Evolutionary conservation across 441 rosid genomes (phyloP).

Genomic region (Codiaeum variegatum): DNA sequence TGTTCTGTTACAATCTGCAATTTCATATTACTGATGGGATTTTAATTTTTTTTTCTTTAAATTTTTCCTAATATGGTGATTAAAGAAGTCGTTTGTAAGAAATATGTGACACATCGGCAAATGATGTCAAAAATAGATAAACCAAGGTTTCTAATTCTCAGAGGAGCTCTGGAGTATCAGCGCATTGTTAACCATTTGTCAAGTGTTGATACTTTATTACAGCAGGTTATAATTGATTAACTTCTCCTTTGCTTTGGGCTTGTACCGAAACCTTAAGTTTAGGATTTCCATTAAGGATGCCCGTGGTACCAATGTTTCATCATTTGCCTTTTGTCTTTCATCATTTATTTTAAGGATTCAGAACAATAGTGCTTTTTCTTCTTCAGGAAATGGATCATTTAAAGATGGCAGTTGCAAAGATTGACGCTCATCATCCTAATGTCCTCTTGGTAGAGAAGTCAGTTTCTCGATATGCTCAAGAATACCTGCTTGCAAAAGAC

Average conservation of each 20-base stretch:
- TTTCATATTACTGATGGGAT: slow-evolving; percentile 27
- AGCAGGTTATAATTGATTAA: slow-evolving; percentile 54
- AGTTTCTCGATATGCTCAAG: slow-evolving; percentile 91
- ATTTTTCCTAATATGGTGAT: slow-evolving; percentile 60
- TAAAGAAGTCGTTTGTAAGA: slow-evolving; percentile 96
- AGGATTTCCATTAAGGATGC: slow-evolving; percentile 16
- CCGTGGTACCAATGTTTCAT: slow-evolving; percentile 7
- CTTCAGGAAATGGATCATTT: slow-evolving; percentile 92
- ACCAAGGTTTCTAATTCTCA: slow-evolving; percentile 78
- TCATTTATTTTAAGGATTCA: too few relatives aligned
- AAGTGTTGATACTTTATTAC: slow-evolving; percentile 89
- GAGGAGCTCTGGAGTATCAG: slow-evolving; percentile 94
- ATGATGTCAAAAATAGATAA: slow-evolving; percentile 79
- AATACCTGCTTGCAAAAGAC: slow-evolving; percentile 79
- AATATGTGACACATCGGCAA: slow-evolving; percentile 91
- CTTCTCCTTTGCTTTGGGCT: slow-evolving; percentile 22
- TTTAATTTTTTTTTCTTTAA: slow-evolving; percentile 16
- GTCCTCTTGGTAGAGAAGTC: slow-evolving; percentile 92
- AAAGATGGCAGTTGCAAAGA: slow-evolving; percentile 97
- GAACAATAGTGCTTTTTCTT: slow-evolving; percentile 13
- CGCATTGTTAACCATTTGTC: slow-evolving; percentile 84
- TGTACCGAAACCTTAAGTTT: slow-evolving; percentile 19
- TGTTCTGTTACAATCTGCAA: slow-evolving; percentile 21
- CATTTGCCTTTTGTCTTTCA: not conserved
- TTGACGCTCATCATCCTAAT: slow-evolving; percentile 77